Evolutionary conservation across 352 stramenopile species (phyloP), one percentile per base, ranked within the genome.

Genomic region (Pythium coloratum): DNA sequence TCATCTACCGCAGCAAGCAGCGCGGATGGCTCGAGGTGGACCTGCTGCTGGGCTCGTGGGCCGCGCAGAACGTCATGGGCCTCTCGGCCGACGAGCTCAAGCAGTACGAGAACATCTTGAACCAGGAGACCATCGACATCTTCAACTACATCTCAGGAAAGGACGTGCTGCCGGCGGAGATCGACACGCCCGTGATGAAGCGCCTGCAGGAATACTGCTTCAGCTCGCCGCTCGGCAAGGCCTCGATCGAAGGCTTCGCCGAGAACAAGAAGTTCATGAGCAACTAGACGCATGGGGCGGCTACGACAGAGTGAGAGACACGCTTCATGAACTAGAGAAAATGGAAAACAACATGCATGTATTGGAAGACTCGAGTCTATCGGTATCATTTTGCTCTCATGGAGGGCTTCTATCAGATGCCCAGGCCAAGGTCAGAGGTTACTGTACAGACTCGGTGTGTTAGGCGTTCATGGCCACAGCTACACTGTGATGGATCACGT

Each of bases 111-210:
- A 80, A 89, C 64, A 98, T 99, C 76, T 77, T 98, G 33, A 99
- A 99, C 78, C 83, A 96, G 69, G 96, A 99, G 79, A 99, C 96
- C 9, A 98, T 98, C 72, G 96, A 99, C 82, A 99, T 98, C 74
- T 99, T 98, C 82, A 99, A 98, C 78, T 95, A 98, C 65, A 94
- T 98, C 67, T 98, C 93, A 6, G 82, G 92, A 55, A 92, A 97
- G 70, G 85, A 84, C 62, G 61, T 81, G 62, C 76, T 98, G 36
- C 96, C 96, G 0, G 78, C 89, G 46, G 67, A 73, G 57, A 67
- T 97, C n/a, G 73, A 94, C 66, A 94, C 85, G 33, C 84, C 88
- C 38, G 81, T 98, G 58, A 95, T 98, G 68, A 88, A 98, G 76
- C 77, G 82, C 34, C 90, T 98, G 66, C 93, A 98, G 65, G 81